A percentile compares a stretch with the other conserved stretches of the same genome.
Conservation (phyloP, 2,329 filamentous ascomycete species). For the Aureobasidium sp. region DNA sequence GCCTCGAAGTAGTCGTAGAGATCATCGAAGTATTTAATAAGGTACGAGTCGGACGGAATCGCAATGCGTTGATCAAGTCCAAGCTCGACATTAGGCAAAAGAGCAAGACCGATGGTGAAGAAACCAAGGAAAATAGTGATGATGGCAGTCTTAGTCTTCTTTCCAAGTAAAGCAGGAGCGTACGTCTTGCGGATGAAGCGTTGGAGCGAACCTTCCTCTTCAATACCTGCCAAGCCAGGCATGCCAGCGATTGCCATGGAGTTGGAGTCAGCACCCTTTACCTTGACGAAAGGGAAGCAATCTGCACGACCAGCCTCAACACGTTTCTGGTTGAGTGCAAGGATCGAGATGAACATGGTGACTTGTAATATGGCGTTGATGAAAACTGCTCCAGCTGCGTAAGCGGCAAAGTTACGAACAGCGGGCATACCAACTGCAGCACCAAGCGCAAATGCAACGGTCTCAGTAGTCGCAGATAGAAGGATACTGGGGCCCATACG, state of each 20-base stretch:
- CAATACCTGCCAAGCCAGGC: constrained; percentile 55
- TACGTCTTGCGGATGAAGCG: constrained; percentile 86
- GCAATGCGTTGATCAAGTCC: constrained; percentile 93
- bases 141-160: constrained; percentile 69
- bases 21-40: constrained; percentile 95
- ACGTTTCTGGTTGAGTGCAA: constrained; percentile 83
- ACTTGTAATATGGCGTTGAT: constrained; percentile 97
- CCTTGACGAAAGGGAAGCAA: constrained; percentile 81
- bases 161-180: constrained; percentile 72
- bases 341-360: constrained; percentile 91
- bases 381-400: constrained; percentile 90
- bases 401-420: constrained; percentile 93
- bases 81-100: constrained; percentile 77
- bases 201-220: constrained; percentile 78
- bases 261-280: constrained; percentile 66
- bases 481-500: constrained; percentile 96
- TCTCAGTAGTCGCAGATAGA: constrained; percentile 91
- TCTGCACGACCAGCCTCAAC: constrained; percentile 86
- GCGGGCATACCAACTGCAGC: constrained; percentile 96
- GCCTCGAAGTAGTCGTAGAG: constrained; percentile 86
- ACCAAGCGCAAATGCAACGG: constrained; percentile 84
- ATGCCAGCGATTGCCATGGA: constrained; percentile 57
- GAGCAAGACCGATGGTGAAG: constrained; percentile 75
- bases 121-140: constrained; percentile 78
- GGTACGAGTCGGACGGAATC: constrained; percentile 85